These are phyloP conservation scores for Hapsidospora chrysogenum DNA, from an alignment of 495 filamentous ascomycete genomes.

Conservation along the genomic window DNA sequence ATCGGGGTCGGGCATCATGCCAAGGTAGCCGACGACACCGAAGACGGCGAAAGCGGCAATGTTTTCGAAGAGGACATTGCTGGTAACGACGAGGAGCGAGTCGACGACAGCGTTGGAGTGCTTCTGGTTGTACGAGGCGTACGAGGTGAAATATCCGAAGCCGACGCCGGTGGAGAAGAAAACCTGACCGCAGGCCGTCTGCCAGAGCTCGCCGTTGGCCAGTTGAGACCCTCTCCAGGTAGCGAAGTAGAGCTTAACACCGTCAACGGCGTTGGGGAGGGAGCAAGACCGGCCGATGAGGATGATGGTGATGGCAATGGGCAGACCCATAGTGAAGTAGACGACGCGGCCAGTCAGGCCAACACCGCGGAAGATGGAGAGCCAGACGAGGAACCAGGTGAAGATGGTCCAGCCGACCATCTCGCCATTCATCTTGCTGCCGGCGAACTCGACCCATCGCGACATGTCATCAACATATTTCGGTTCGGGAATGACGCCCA, in stretches of 20 bases:
- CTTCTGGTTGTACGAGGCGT: slow-evolving; percentile 5
- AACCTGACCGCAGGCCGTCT: slow-evolving; percentile 5
- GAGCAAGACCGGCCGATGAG: slow-evolving; percentile 53
- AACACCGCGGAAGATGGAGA: slow-evolving; percentile 22
- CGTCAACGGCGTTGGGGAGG: slow-evolving; percentile 71
- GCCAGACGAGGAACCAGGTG: slow-evolving; percentile 22
- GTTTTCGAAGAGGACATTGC: slow-evolving; percentile 22
- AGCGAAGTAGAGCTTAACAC: slow-evolving; percentile 60
- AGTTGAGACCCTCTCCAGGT: slow-evolving; percentile 18
- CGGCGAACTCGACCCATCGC: slow-evolving; percentile 11
- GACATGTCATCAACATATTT: not conserved
- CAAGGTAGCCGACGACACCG: slow-evolving; percentile 21
- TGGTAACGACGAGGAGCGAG: slow-evolving; percentile 18
- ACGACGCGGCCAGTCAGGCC: slow-evolving; percentile 23
- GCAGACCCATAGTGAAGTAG: slow-evolving; percentile 28
- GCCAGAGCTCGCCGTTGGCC: slow-evolving; percentile 6
- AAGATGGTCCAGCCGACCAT: slow-evolving; percentile 21
- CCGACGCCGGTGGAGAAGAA: slow-evolving; percentile 8
- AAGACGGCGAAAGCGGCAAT: slow-evolving; percentile 25
- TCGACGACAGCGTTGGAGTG: slow-evolving; percentile 21
- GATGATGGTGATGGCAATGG: slow-evolving; percentile 38
- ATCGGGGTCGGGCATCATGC: slow-evolving; percentile 14
- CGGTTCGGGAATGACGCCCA: slow-evolving; percentile 12
- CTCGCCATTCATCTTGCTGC: slow-evolving; percentile 13
- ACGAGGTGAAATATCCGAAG: slow-evolving; percentile 8